Evolutionary conservation across 2,329 filamentous ascomycete species (phyloP), one percentile per base, ranked within the genome.

Genomic region (Penicillium italicum): DNA sequence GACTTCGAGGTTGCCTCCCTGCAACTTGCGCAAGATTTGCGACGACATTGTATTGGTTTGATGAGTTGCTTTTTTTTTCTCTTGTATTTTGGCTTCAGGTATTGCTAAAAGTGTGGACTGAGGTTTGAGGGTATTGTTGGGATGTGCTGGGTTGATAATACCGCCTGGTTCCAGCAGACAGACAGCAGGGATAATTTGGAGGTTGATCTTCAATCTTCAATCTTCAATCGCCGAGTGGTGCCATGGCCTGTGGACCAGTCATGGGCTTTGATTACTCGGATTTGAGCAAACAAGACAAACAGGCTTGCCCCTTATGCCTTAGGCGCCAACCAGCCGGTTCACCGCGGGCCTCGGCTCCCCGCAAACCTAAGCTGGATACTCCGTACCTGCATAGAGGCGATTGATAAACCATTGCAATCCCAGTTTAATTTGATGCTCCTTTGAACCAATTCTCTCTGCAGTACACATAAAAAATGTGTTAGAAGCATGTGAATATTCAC

Each of bases 1-100:
- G 62, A 97, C 85, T 80, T 97, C 93, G 56, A 97, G 84, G 74
- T 96, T 97, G 28, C 92, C 84, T 50, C 92, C 91, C 50, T 85
- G 90, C 85, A 96, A 82, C 64, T 69, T 80, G 72, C 72, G 69
- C 54, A 76, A 69, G 52, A 71, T 67, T 76, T 68, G 62, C 42
- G 74, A 69, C 70, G 74, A 69, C 70, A 77, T 75, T 59, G 51
- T 69, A 46, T 45, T 45, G 44, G n/a, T 59, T 33, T 40, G 37
- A 14, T 54, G 18, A 38, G 47, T 52, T 47, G 30, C 26, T 20
- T 47, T 55, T 34, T 50, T 56, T 38, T 53, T 11, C 28, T 38
- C 28, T 38, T 20, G 22, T 8, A 5, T 14, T 30, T 45, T 7
- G 24, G 26, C 10, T 37, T 31, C 33, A 11, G 16, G 8, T 30